Percentiles rank a stretch among this genome's conserved stretches.
Evolutionary conservation across 495 filamentous ascomycete genomes (phyloP).

Genomic region (Penicillium crystallinum): DNA sequence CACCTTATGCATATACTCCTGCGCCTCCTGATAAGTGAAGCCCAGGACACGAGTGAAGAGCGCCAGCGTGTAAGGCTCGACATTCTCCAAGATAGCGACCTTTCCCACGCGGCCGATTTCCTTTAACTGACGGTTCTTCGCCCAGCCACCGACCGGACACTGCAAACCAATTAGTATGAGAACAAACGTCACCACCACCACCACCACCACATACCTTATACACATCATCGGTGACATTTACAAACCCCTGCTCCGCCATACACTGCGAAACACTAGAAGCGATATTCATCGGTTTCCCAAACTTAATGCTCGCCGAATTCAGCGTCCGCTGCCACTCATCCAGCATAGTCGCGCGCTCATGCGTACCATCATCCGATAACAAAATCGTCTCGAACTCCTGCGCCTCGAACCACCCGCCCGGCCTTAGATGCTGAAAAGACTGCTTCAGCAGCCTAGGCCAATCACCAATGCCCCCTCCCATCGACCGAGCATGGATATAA

Average conservation of each 20-base stretch:
- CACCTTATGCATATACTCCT: constrained; percentile 30
- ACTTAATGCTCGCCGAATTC: constrained; percentile 28
- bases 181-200: background rate
- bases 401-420: constrained; percentile 53
- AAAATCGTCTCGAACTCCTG: constrained; percentile 44
- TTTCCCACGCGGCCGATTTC: constrained; percentile 41
- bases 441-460: constrained; percentile 37
- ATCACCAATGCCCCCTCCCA: constrained; percentile 43
- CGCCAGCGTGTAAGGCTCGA: constrained; percentile 49
- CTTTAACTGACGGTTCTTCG: constrained; percentile 45
- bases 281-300: constrained; percentile 38
- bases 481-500: constrained; percentile 42
- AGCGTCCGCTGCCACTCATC: constrained; percentile 26
- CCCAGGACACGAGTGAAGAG: constrained; percentile 53
- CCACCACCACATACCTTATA: constrained; percentile 32
- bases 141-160: constrained; percentile 47
- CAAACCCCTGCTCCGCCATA: constrained; percentile 32
- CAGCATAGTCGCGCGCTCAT: constrained; percentile 18
- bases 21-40: constrained; percentile 34
- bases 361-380: constrained; percentile 36
- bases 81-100: constrained; percentile 31
- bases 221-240: constrained; percentile 31
- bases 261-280: constrained; percentile 18
- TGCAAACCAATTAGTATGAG: constrained; percentile 8
- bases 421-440: constrained; percentile 39